Evolutionary conservation across 2,329 filamentous ascomycete species (phyloP).

Genomic region (Neoascochyta sp.): DNA sequence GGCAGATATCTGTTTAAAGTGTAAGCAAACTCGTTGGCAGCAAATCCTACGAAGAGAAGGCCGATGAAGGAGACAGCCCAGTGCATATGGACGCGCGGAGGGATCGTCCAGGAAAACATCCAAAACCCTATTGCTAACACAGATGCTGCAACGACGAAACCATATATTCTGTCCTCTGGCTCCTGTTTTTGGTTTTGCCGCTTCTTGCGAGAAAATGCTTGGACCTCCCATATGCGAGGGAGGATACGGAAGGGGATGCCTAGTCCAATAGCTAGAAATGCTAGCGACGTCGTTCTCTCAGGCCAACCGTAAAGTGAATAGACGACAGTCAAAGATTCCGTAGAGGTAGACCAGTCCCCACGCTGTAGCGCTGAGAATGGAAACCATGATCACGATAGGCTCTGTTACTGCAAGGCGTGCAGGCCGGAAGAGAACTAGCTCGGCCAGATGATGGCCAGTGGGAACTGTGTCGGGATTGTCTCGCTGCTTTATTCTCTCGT

Average conservation of each 20-base stretch:
- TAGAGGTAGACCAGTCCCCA: slow-evolving; percentile 2
- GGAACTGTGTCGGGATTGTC: slow-evolving; percentile 1
- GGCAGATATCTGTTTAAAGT: slow-evolving; percentile 1
- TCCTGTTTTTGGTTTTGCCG: background rate
- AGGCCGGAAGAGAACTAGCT: slow-evolving; percentile 1
- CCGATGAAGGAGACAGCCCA: slow-evolving; percentile 2
- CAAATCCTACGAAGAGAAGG: slow-evolving; percentile 3
- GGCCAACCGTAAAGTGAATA: slow-evolving; percentile 1
- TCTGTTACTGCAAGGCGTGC: slow-evolving; percentile 1
- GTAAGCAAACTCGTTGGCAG: slow-evolving; percentile 2
- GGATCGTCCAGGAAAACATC: slow-evolving; percentile 3
- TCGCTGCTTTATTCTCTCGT: background rate
- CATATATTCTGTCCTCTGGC: slow-evolving; percentile 1
- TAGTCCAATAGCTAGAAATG: slow-evolving; percentile 1
- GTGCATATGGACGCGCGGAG: slow-evolving; percentile 1
- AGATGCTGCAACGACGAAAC: background rate
- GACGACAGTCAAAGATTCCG: background rate
- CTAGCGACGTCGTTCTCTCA: background rate
- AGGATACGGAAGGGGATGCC: slow-evolving; percentile 1
- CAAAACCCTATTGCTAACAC: slow-evolving; percentile 3
- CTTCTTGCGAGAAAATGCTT: slow-evolving; percentile 1
- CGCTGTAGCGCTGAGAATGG: background rate
- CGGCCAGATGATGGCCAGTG: background rate
- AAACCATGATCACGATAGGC: slow-evolving; percentile 1
- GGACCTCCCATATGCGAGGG: too few relatives aligned